Conservation (phyloP, 306 rosid genomes). For the Medicago arabica region DNA sequence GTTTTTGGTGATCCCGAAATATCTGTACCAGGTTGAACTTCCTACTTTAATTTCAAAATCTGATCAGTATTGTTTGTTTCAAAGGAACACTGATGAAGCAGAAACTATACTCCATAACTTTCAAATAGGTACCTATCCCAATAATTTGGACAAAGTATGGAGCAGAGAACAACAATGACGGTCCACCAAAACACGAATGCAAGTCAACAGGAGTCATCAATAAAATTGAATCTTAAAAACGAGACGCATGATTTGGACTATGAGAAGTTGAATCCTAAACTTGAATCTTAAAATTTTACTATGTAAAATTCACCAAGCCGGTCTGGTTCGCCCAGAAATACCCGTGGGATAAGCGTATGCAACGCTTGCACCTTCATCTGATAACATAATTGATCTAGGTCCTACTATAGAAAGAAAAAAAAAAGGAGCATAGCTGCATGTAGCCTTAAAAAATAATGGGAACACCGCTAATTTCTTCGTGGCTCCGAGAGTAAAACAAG, state of each 20-base stretch:
- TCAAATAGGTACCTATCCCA: conserved; percentile 67
- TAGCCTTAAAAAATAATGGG: conserved; percentile 45
- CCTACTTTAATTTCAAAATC: conserved; percentile 55
- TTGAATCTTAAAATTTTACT: too few species aligned
- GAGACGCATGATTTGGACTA: conserved; percentile 37
- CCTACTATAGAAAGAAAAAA: conserved; percentile 40
- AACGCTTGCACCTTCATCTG: conserved; percentile 56
- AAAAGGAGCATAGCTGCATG: conserved; percentile 57
- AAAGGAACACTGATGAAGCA: conserved; percentile 39
- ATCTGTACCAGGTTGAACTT: conserved; percentile 74
- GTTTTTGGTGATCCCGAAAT: conserved; percentile 66
- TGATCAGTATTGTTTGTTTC: conserved; percentile 48
- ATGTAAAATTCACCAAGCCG: conserved; percentile 58
- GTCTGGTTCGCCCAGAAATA: conserved; percentile 71
- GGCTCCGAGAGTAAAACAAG: conserved; percentile 45
- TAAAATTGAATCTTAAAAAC: conserved; percentile 44
- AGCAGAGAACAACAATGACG: conserved; percentile 36
- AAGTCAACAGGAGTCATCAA: conserved; percentile 39
- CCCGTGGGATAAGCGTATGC: conserved; percentile 89
- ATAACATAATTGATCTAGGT: conserved; percentile 42
- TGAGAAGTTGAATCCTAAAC: conserved; percentile 41
- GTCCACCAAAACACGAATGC: conserved; percentile 34
- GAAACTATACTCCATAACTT: conserved; percentile 49
- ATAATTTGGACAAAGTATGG: conserved; percentile 60
- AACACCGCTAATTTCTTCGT: conserved; percentile 38